Conservation (phyloP, 805 yeast genomes). For the Debaryomyces tyrocola region DNA sequence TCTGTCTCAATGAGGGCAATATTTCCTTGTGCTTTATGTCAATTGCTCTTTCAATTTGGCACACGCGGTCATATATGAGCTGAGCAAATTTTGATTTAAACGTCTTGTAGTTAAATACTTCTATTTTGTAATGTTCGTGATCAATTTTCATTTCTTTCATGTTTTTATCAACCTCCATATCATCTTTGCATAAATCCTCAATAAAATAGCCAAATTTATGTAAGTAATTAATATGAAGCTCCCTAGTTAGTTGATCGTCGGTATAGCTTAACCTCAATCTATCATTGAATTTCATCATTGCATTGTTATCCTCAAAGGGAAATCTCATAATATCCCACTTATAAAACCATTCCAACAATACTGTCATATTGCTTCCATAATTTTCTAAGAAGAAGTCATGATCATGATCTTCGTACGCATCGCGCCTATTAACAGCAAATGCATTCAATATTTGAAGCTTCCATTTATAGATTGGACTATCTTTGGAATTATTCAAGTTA, state of each 20-base stretch:
- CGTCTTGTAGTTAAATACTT: constrained; percentile 22
- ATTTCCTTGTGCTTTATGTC: constrained; percentile 10
- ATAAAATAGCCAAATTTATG: constrained; percentile 2
- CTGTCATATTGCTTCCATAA: constrained; percentile 29
- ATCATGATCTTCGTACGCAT: constrained; percentile 15
- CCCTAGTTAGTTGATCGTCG: constrained; percentile 25
- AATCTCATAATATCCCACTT: constrained; percentile 18
- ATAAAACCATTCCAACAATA: constrained; percentile 26
- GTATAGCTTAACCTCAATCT: constrained; percentile 15
- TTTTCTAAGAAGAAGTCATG: constrained; percentile 19
- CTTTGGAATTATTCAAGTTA: constrained; percentile 11
- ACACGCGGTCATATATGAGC: constrained; percentile 20
- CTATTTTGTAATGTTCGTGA: constrained; percentile 9
- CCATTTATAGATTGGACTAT: constrained; percentile 29
- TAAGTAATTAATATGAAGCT: constrained; percentile 16
- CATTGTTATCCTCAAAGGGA: constrained; percentile 11
- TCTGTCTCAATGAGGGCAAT: constrained; percentile 21
- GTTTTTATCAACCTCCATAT: background rate
- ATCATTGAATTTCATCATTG: constrained; percentile 20
- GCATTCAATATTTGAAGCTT: constrained; percentile 27
- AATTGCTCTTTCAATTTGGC: constrained; percentile 17
- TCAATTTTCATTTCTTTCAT: background rate
- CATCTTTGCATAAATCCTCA: background rate
- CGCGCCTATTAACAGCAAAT: constrained; percentile 28
- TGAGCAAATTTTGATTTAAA: constrained; percentile 31